Evolutionary conservation across 352 stramenopile genomes (phyloP), one percentile per base, ranked within the genome.

Genomic region (Pythium aquatile): DNA sequence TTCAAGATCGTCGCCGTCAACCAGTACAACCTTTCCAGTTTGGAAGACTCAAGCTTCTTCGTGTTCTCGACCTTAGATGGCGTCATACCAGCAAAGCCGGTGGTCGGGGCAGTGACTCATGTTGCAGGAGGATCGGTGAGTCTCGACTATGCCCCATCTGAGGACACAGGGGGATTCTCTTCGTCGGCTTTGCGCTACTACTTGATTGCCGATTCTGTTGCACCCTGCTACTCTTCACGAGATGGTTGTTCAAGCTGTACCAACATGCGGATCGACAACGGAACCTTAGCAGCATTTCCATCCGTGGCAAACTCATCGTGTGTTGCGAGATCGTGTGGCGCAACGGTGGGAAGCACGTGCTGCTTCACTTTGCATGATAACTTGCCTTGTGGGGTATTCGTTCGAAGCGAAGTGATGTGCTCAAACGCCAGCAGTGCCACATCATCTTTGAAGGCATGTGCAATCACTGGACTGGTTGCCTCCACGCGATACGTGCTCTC

Each of bases 1-100:
- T 81, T 88, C 48, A 55, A 57, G 1, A 39, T 85, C 13, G 55
- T 79, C 37, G 74, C 70, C 6, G 58, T 75, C 10, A 88, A 87
- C 49, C 56, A 86, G 60, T 87, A 79, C 60, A 70, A 70, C 42
- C 7, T 65, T 10, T 73, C 72, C 9, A 56, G 79, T 24, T 56
- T 44, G 3, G 66, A 65, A 30, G 32, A 65, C 5, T 60, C 69
- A 2, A 77, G 72, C 35, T 20, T 68, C 3, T 46, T 78, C 3
- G 40, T 11, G 3, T 46, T 65, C 1, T 64, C 57, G 17, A 81
- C 70, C 14, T 26, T 54, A 24, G 16, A n/a, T 11, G 37, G 59
- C 0, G 60, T 64, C 5, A 7, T 66, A 46, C 75, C 80, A 14
- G 72, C 57, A 5, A 17, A 53, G 1, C 73, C 78, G 16, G 58